Evolutionary conservation across 1,139 yeast genomes (phyloP), one percentile per base, ranked within the genome.

Genomic region (Yamadazyma dendronema): DNA sequence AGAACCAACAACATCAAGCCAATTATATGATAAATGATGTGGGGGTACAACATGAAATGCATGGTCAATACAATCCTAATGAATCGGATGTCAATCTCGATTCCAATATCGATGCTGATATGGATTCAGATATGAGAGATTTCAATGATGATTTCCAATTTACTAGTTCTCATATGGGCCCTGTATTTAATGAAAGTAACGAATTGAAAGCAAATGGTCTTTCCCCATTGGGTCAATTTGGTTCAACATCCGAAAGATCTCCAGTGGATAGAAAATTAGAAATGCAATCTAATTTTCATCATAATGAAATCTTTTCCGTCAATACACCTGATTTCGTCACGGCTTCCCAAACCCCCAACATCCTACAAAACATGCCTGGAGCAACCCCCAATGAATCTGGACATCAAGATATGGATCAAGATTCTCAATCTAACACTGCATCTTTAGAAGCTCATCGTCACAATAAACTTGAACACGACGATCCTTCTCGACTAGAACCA

Each of bases 241-340:
- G 52, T 28, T 45, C 58, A 4, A 5, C 27, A 5, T 57, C 55
- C 26, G 45, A 48, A 22, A 38, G 36, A 21, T 41, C 36, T 24
- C 28, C 23, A 19, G n/a, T n/a, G n/a, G 44, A 40, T 12, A 42
- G 42, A 28, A 48, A 46, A 34, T 22, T 37, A 9, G 47, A 44
- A 4, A 31, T 42, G 11, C 38, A 36, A 35, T 24, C 40, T 11
- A 39, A 43, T 30, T 41, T 48, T 41, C 47, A 48, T 31, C 42
- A 46, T 34, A 47, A 49, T 31, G 62, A 57, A 33, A 49, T 58
- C 40, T 57, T 57, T 38, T 47, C 52, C 9, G 54, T 59, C 10
- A 53, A 55, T 36, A 59, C 66, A 2, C 66, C 68, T 2, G 66
- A 62, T 34, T 62, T 62, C 37, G 57, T 62, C 28, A 49, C 49